phyloP scores from a whole-genome alignment of 2,329 filamentous ascomycete species.

The Fusarium torulosum region DNA sequence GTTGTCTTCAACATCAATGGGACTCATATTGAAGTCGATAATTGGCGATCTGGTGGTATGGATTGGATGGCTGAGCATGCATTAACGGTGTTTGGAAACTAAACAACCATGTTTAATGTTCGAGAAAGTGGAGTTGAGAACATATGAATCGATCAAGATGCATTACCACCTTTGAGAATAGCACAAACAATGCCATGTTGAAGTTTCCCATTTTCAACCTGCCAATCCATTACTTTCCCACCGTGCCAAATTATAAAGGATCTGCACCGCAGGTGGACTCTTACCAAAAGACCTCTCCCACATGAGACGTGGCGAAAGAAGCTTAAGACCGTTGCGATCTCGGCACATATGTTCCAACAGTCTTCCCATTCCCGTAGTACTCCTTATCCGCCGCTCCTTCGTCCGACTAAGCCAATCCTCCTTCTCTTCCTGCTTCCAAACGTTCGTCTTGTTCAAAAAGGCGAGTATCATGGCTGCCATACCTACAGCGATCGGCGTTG shows the following conservation, averaged over 20 bases:
- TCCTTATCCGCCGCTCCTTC: slow-evolving; percentile 29
- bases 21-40: slow-evolving; percentile 47
- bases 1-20: slow-evolving; percentile 49
- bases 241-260: too few relatives aligned
- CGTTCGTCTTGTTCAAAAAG: background rate
- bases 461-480: too few relatives aligned
- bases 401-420: background rate
- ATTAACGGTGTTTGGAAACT: slow-evolving; percentile 48
- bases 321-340: slow-evolving; percentile 21
- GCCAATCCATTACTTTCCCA: too few relatives aligned
- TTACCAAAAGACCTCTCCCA: slow-evolving; percentile 10
- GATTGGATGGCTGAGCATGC: slow-evolving; percentile 48
- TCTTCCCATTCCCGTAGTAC: slow-evolving; percentile 25
- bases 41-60: slow-evolving; percentile 49
- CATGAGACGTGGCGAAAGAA: slow-evolving; percentile 28
- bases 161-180: background rate
- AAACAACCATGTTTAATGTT: background rate
- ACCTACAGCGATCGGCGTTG: too few relatives aligned
- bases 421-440: slow-evolving; percentile 4
- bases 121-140: background rate
- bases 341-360: slow-evolving; percentile 29
- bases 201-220: background rate
- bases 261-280: too few relatives aligned
- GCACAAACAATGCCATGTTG: background rate
- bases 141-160: background rate